Percentiles rank a stretch among this genome's conserved stretches.
These are phyloP conservation scores for Berkeleyomyces basicola DNA, from an alignment of 2,329 filamentous ascomycete species.

Conservation along the genomic window DNA sequence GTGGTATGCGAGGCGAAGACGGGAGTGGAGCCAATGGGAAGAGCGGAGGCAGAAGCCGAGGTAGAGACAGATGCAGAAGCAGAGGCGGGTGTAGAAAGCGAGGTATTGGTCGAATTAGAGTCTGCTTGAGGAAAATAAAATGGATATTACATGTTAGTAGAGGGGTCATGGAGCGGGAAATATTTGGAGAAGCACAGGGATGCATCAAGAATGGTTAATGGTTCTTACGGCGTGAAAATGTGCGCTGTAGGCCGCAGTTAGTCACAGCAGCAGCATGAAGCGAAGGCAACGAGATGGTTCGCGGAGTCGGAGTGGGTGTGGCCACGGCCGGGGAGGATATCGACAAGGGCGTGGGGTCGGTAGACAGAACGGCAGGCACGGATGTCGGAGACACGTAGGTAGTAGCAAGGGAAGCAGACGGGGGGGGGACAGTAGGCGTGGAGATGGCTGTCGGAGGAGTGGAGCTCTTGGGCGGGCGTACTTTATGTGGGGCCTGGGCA, in stretches of 20 bases:
- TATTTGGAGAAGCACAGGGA: not conserved
- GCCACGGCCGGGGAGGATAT: no score
- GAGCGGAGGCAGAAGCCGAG: not conserved
- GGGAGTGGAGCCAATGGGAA: slow-evolving; percentile 14
- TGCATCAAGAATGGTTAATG: not conserved
- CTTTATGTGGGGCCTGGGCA: not conserved
- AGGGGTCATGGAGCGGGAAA: not conserved
- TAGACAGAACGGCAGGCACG: not conserved
- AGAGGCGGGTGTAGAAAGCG: not conserved
- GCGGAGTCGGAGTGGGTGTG: not conserved
- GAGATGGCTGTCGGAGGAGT: not conserved
- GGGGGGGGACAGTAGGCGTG: not conserved
- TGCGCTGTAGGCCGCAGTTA: slow-evolving; percentile 57
- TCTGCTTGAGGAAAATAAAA: not conserved
- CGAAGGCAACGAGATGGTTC: slow-evolving; percentile 23
- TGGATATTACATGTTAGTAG: not conserved
- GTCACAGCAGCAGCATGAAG: slow-evolving; percentile 62
- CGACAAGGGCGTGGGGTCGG: no score
- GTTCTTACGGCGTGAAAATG: slow-evolving; percentile 39
- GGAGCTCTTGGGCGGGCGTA: not conserved
- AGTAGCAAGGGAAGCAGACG: not conserved
- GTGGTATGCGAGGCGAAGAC: not conserved
- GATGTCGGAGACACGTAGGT: not conserved
- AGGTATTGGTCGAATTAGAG: not conserved
- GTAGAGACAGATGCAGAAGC: not conserved